Evolutionary conservation across 1,284 basidiomycete species (phyloP).

Genomic region (Exsudoporus floridanus): DNA sequence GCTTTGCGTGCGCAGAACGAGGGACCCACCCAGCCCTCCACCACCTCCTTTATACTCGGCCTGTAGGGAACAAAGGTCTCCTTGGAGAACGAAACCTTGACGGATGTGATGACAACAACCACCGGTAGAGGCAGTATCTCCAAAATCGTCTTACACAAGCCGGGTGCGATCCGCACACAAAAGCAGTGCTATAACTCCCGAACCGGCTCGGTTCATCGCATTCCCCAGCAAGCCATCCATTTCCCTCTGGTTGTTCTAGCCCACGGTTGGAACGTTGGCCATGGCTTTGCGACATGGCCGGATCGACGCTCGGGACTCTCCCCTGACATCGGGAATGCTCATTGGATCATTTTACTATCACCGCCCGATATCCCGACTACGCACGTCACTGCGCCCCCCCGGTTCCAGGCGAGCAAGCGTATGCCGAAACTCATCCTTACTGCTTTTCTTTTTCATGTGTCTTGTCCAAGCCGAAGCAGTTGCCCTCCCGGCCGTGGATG

Average conservation of each 20-base stretch:
- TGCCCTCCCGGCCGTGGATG: constrained; percentile 1
- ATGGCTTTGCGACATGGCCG: constrained; percentile 23
- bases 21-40: neutral
- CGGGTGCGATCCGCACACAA: constrained; percentile 17
- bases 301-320: constrained; percentile 21
- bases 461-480: constrained; percentile 4
- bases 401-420: constrained; percentile 1
- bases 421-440: constrained; percentile 1
- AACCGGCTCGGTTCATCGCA: constrained; percentile 25
- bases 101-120: constrained; percentile 16
- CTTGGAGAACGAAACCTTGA: neutral
- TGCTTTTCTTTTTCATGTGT: neutral
- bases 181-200: constrained; percentile 4
- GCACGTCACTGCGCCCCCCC: neutral
- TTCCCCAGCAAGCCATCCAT: constrained; percentile 2
- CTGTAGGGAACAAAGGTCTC: constrained; percentile 1
- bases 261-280: neutral
- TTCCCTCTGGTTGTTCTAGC: neutral
- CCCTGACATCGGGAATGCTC: neutral
- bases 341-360: neutral
- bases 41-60: constrained; percentile 19
- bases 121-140: constrained; percentile 11
- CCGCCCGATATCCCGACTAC: constrained; percentile 5
- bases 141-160: constrained; percentile 7
- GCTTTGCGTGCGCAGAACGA: constrained; percentile 5